A percentile compares a stretch with the other conserved stretches of the same genome.
These are phyloP conservation scores for Trichoderma harzianum DNA, from an alignment of 2,329 filamentous ascomycete species.

Conservation along the genomic window DNA sequence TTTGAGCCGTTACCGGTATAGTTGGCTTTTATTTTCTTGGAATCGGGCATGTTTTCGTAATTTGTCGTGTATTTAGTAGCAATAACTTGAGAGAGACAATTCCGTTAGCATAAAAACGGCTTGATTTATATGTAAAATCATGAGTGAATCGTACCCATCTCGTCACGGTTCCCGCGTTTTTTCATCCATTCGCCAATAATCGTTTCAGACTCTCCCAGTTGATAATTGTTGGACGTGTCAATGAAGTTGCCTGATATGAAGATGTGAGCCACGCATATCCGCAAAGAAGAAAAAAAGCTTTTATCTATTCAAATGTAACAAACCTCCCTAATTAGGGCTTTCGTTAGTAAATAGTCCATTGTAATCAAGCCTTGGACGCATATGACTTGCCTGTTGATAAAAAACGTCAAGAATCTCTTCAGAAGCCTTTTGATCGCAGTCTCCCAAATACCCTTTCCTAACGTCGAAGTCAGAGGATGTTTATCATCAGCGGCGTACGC, in stretches of 20 bases:
- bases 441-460: slow-evolving; percentile 57
- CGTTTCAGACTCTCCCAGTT: slow-evolving; percentile 57
- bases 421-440: slow-evolving; percentile 58
- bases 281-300: no score
- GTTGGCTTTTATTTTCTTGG: slow-evolving; percentile 47
- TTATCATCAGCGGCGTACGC: neutral
- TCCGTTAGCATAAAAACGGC: neutral
- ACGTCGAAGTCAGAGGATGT: neutral
- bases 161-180: slow-evolving; percentile 58
- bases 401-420: slow-evolving; percentile 66
- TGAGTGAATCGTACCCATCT: slow-evolving; percentile 48
- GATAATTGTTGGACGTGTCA: slow-evolving; percentile 69
- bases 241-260: slow-evolving; percentile 62
- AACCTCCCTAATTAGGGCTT: slow-evolving; percentile 20
- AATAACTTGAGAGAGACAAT: slow-evolving; percentile 45
- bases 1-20: slow-evolving; percentile 60
- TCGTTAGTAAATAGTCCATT: neutral
- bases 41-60: slow-evolving; percentile 36
- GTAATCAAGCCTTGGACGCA: neutral
- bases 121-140: no score
- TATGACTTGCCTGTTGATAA: slow-evolving; percentile 47
- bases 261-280: neutral
- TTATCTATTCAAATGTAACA: neutral
- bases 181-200: slow-evolving; percentile 72
- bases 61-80: slow-evolving; percentile 65